phyloP scores from a whole-genome alignment of 441 rosid species.

The Corymbia calophylla region DNA sequence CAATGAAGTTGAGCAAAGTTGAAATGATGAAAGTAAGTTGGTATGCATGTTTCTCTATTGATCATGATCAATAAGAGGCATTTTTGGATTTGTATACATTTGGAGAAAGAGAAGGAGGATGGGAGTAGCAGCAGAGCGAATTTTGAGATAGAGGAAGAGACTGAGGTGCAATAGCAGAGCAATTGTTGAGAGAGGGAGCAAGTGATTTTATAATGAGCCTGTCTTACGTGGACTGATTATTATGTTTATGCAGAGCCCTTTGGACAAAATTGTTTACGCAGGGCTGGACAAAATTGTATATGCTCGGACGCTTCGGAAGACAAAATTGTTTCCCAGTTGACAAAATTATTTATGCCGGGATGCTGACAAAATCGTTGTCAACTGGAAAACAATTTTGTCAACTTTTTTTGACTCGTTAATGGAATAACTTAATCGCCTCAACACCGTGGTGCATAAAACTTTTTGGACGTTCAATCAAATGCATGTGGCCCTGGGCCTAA shows the following conservation, averaged over 20 bases:
- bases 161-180: neutral
- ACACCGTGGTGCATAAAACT: too few species aligned
- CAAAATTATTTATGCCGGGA: too few species aligned
- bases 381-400: too few species aligned
- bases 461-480: neutral
- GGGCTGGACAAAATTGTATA: too few species aligned
- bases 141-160: neutral
- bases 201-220: neutral
- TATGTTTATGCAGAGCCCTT: too few species aligned
- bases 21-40: neutral
- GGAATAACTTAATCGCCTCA: neutral
- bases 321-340: too few species aligned
- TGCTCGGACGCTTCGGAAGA: neutral
- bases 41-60: neutral
- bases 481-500: neutral
- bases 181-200: neutral
- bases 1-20: neutral
- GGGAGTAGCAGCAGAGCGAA: neutral
- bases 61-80: neutral
- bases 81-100: neutral
- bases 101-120: neutral
- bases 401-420: neutral
- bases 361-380: too few species aligned
- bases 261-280: too few species aligned
- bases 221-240: too few species aligned